A percentile compares a stretch with the other conserved stretches of the same genome.
Evolutionary conservation across 2,329 filamentous ascomycete species (phyloP).

Genomic region (Alternaria longipes): DNA sequence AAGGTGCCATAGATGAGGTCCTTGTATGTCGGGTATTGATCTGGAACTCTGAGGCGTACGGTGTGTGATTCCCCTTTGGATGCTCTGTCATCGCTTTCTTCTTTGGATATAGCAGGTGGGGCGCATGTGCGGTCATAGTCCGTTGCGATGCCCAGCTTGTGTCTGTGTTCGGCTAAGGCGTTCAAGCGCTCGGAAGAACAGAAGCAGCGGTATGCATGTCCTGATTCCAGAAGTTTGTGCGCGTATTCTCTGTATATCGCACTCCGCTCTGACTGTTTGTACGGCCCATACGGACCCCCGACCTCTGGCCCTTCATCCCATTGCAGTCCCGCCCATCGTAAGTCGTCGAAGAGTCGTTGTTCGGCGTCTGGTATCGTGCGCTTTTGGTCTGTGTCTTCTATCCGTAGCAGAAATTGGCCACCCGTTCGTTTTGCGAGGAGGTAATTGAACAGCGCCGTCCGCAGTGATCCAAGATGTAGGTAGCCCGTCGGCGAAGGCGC

Average conservation of each 20-base stretch:
- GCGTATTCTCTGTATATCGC: constrained; percentile 76
- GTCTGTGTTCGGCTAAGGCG: constrained; percentile 69
- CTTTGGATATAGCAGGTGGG: constrained; percentile 62
- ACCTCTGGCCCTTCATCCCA: constrained; percentile 95
- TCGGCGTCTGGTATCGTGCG: constrained; percentile 84
- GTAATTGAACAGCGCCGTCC: constrained; percentile 96
- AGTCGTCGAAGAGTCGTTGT: constrained; percentile 76
- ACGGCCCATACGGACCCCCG: constrained; percentile 84
- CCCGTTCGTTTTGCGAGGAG: constrained; percentile 86
- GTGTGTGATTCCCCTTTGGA: constrained; percentile 75
- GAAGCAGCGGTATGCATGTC: constrained; percentile 91
- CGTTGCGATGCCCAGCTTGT: constrained; percentile 65
- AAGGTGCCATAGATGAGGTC: constrained; percentile 80
- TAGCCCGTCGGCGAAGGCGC: constrained; percentile 96
- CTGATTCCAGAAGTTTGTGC: constrained; percentile 71
- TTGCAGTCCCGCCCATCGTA: constrained; percentile 85
- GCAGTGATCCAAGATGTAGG: constrained; percentile 87
- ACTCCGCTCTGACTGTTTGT: constrained; percentile 85
- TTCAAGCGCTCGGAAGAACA: constrained; percentile 78
- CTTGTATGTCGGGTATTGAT: constrained; percentile 69
- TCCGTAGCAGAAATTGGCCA: constrained; percentile 87
- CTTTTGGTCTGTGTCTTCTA: constrained; percentile 96
- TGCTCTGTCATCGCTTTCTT: constrained; percentile 76
- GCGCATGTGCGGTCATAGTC: constrained; percentile 79
- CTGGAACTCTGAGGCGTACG: constrained; percentile 75